Conservation (phyloP, 1,139 yeast species). For the Blastobotrys petasosporus region DNA sequence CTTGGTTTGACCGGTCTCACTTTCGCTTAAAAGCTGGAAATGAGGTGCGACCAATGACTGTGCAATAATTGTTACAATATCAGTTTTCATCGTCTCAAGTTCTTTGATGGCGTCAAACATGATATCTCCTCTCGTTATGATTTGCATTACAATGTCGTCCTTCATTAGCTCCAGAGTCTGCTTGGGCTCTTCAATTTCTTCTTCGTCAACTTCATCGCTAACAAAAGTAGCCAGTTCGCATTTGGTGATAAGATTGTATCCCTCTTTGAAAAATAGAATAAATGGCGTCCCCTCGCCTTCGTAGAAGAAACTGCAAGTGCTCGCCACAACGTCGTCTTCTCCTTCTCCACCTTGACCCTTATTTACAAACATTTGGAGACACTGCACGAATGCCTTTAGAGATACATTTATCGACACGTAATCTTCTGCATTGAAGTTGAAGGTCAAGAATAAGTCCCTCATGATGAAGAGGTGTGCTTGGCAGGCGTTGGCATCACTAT, state of each 20-base stretch:
- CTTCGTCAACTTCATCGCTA: conserved; percentile 12
- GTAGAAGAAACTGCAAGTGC: conserved; percentile 36
- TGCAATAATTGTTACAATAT: conserved; percentile 51
- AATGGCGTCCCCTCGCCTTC: conserved; percentile 60
- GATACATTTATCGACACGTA: conserved; percentile 22
- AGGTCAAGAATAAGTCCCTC: conserved; percentile 22
- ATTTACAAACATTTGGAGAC: conserved; percentile 26
- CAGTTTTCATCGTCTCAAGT: conserved; percentile 57
- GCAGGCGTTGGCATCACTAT: conserved; percentile 24
- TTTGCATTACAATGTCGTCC: conserved; percentile 55
- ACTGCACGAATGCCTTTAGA: conserved; percentile 24
- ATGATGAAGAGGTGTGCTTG: conserved; percentile 27
- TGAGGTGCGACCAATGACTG: conserved; percentile 24
- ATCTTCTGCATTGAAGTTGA: conserved; percentile 20
- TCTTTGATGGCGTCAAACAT: conserved; percentile 61
- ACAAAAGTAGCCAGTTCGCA: conserved; percentile 62
- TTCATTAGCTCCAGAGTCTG: conserved; percentile 30
- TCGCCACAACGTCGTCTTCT: conserved; percentile 3
- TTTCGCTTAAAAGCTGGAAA: conserved; percentile 50
- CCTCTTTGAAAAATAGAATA: conserved; percentile 65
- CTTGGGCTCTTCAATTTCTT: conserved; percentile 16
- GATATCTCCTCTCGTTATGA: conserved; percentile 61
- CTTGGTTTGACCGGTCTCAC: conserved; percentile 65
- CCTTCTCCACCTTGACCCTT: conserved; percentile 4
- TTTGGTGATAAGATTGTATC: conserved; percentile 52